Evolutionary conservation across 1,284 basidiomycete species (phyloP).

Genomic region (Heterobasidion occidentale): DNA sequence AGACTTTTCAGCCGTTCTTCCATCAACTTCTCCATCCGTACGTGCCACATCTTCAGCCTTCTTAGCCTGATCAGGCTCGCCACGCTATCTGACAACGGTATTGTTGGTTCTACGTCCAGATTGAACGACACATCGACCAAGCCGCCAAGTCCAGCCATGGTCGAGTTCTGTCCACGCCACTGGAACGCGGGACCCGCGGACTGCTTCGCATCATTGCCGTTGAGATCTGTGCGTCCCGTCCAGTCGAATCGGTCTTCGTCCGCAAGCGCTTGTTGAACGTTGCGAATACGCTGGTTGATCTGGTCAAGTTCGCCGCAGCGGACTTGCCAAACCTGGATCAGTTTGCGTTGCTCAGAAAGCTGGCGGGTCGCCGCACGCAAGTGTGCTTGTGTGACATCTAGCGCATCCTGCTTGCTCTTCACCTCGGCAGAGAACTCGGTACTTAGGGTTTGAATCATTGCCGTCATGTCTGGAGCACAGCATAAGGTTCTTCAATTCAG

Average conservation of each 20-base stretch:
- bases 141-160: conserved; percentile 43
- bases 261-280: conserved; percentile 71
- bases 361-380: conserved; percentile 86
- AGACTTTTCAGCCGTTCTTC: conserved; percentile 61
- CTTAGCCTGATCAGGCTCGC: conserved; percentile 63
- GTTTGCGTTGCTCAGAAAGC: conserved; percentile 82
- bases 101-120: conserved; percentile 56
- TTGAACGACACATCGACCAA: conserved; percentile 52
- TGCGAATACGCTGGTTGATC: conserved; percentile 67
- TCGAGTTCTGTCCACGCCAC: conserved; percentile 58
- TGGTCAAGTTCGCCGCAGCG: conserved; percentile 74
- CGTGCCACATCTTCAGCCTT: conserved; percentile 77
- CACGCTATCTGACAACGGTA: conserved; percentile 52
- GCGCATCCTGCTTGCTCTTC: conserved; percentile 77
- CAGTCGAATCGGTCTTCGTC: conserved; percentile 81
- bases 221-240: conserved; percentile 75
- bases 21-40: conserved; percentile 69
- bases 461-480: conserved; percentile 63
- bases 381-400: conserved; percentile 82
- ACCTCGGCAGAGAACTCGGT: conserved; percentile 81
- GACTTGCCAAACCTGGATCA: conserved; percentile 68
- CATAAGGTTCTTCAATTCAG: neutral
- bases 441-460: conserved; percentile 74
- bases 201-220: conserved; percentile 43
- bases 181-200: conserved; percentile 51